Base-by-base conservation (phyloP, 768 basidiomycete species). In the Boletus speciosus region DNA sequence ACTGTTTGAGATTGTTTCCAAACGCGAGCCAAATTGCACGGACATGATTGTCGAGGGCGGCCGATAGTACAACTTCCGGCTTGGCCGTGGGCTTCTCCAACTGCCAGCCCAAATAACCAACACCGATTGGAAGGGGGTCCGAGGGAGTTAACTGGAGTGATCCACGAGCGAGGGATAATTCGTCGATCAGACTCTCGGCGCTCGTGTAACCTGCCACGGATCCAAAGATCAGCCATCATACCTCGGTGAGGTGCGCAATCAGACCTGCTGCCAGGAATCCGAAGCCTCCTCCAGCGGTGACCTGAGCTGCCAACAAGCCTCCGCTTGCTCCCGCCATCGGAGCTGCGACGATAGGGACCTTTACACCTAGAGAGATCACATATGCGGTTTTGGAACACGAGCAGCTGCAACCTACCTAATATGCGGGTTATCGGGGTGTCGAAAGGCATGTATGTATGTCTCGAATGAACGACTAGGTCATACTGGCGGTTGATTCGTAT, bases 11-110 rank as follows among this genome's bases (percentile, higher is more conserved):
- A 58, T 84, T 70, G 27, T 74, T 66, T 1, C 89, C 89, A 63
- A 88, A 91, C 0, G 88, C 75, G 39, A 93, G 75, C 89, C 90
- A 93, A 49, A 93, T 70, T 7, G 86, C 85, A 43, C 76, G 77
- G 9, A 88, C 81, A 21, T 75, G 71, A 51, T 77, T 75, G 47
- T 82, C 77, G 47, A 90, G 74, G 10, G 80, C 79, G 31, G 74
- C 64, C 4, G 73, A 67, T 25, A 90, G 65, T 31, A 83, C 60
- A 16, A 75, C 69, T 31, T 74, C 62, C 6, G 78, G 74, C 39
- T 67, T 58, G 6, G 67, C 67, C 19, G 70, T 66, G 14, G 73
- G 65, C 42, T 77, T 71, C 47, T 92, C 88, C 15, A 92, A 76
- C 56, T 77, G 76, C 87, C 87, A 93, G 14, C 74, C 78, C 25